phyloP scores from a whole-genome alignment of 768 basidiomycete species.

The Pleurotus ostreatus region DNA sequence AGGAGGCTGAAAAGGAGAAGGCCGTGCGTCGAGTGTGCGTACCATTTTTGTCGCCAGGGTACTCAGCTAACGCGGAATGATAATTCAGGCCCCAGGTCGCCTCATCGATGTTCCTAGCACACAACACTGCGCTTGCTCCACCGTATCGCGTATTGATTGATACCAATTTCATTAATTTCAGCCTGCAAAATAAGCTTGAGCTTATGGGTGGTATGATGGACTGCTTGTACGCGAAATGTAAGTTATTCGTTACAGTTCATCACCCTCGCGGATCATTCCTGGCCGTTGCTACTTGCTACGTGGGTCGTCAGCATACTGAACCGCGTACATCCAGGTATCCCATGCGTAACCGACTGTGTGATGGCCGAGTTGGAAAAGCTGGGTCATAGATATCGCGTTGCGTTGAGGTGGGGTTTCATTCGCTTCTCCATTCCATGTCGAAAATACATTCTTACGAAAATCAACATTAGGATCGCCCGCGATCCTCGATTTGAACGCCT shows the following conservation, averaged over 20 bases:
- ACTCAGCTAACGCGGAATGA: conserved; percentile 6
- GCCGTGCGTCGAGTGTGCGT: conserved; percentile 77
- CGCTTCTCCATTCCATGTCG: conserved; percentile 1
- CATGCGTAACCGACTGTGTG: conserved; percentile 98
- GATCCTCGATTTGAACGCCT: conserved; percentile 97
- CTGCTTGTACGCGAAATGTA: conserved; percentile 96
- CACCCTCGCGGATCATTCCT: too few species aligned
- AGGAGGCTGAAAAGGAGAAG: conserved; percentile 76
- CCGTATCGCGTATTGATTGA: conserved; percentile 97
- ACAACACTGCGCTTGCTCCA: conserved; percentile 93
- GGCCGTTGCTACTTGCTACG: not conserved
- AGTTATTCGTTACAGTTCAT: conserved; percentile 3
- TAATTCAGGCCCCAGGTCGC: conserved; percentile 69
- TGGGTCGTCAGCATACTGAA: too few species aligned
- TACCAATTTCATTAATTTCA: conserved; percentile 99
- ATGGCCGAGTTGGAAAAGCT: conserved; percentile 98
- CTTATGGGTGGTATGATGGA: conserved; percentile 99
- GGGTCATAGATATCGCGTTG: conserved; percentile 92
- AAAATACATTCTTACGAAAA: not conserved
- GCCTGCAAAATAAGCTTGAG: conserved; percentile 96
- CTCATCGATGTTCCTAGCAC: conserved; percentile 91
- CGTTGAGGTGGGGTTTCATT: conserved; percentile 66
- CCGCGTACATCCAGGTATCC: conserved; percentile 66
- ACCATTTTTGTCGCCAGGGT: conserved; percentile 5
- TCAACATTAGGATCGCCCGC: conserved; percentile 73